Evolutionary conservation across 2,329 filamentous ascomycete genomes (phyloP).

Genomic region (Parafenestella ontariensis): DNA sequence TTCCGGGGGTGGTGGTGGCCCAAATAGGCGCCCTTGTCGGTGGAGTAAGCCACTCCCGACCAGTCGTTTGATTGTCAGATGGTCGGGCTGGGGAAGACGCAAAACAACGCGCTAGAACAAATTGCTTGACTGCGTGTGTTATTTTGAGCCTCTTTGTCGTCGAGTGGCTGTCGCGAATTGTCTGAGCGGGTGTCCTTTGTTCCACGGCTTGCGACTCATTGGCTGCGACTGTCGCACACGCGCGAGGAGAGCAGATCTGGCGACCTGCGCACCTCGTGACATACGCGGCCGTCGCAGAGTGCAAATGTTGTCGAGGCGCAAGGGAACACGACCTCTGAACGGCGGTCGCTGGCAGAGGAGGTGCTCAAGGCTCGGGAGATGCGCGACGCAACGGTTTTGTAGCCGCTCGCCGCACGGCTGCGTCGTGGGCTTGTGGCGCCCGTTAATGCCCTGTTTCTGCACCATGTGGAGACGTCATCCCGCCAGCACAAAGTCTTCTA

Average conservation of each 20-base stretch:
- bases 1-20: constrained; percentile 43
- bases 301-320: constrained; percentile 41
- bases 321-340: constrained; percentile 48
- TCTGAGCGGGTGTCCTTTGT: constrained; percentile 43
- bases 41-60: constrained; percentile 43
- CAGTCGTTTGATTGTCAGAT: constrained; percentile 48
- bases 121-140: constrained; percentile 28
- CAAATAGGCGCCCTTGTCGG: constrained; percentile 48
- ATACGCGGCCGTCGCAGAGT: constrained; percentile 31
- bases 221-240: constrained; percentile 33
- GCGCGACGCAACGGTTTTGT: constrained; percentile 43
- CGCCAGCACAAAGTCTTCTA: not conserved
- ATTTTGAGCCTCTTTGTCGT: constrained; percentile 37
- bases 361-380: constrained; percentile 37
- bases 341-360: constrained; percentile 45
- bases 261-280: constrained; percentile 34
- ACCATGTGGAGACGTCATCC: constrained; percentile 30
- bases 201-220: constrained; percentile 47
- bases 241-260: constrained; percentile 28
- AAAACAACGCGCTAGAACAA: constrained; percentile 44
- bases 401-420: constrained; percentile 30
- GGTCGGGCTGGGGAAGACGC: constrained; percentile 44
- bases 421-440: constrained; percentile 26
- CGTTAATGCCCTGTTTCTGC: constrained; percentile 42
- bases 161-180: constrained; percentile 41